Percentiles rank a stretch among this genome's conserved stretches.
Evolutionary conservation across 768 basidiomycete genomes (phyloP).

Genomic region (Amanita brunnescens): DNA sequence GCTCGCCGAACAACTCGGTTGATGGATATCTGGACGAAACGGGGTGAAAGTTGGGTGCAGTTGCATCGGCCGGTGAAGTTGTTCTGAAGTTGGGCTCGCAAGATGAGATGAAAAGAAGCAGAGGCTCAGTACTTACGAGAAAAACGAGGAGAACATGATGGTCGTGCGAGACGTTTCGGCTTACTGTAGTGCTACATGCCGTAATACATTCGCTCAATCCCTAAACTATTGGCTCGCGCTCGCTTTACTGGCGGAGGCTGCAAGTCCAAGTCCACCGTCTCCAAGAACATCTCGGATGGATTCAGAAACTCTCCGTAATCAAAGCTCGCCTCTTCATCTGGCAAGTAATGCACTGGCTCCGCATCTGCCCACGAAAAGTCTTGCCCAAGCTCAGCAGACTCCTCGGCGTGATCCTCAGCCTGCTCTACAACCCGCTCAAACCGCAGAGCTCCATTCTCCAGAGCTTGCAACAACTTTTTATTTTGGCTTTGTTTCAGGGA

Average conservation of each 20-base stretch:
- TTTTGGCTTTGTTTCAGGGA: slow-evolving; percentile 47
- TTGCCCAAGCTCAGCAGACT: slow-evolving; percentile 12
- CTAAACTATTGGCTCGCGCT: slow-evolving; percentile 1
- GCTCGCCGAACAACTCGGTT: slow-evolving; percentile 67
- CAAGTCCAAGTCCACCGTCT: not conserved
- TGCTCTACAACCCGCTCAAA: slow-evolving; percentile 30
- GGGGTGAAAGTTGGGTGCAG: slow-evolving; percentile 75
- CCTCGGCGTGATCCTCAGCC: slow-evolving; percentile 3
- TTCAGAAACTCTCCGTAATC: slow-evolving; percentile 3
- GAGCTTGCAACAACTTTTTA: slow-evolving; percentile 38
- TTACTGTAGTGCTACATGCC: not conserved
- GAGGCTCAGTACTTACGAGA: slow-evolving; percentile 61
- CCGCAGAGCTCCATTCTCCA: slow-evolving; percentile 37
- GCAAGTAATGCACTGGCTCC: too few relatives aligned
- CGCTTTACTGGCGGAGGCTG: slow-evolving; percentile 5
- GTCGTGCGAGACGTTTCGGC: slow-evolving; percentile 1
- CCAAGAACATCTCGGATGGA: not conserved
- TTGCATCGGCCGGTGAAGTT: slow-evolving; percentile 48
- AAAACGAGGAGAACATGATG: slow-evolving; percentile 70
- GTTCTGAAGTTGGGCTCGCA: slow-evolving; percentile 32
- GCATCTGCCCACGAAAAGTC: slow-evolving; percentile 39
- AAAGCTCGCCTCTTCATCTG: not conserved
- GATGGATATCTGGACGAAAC: slow-evolving; percentile 51
- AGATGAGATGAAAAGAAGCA: not conserved
- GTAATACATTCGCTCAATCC: not conserved